Evolutionary conservation across 441 rosid species (phyloP), one percentile per base, ranked within the genome.

Genomic region (Daphne laureola): DNA sequence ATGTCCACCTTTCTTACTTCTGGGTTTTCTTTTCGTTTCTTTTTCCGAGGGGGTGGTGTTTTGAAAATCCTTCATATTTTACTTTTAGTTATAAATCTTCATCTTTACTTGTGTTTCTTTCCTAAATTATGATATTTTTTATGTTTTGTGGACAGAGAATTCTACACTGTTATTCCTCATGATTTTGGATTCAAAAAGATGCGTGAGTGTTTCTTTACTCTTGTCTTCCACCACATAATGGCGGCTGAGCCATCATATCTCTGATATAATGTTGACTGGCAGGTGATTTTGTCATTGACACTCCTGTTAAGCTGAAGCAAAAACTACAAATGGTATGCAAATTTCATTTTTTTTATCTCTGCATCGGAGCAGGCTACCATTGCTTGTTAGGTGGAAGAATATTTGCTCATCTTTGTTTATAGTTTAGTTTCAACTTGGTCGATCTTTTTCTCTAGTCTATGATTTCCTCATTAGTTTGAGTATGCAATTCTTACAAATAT

Each of bases 271-370:
- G 64, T 36, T 46, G 61, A 59, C 38, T 74, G 71, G 75, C 89
- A 87, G 98, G 91, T 56, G 87, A 86, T 47, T 91, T 91, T 78
- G 78, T 86, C 68, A 88, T 91, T 41, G 85, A 88, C 75, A 88
- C 83, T 53, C 95, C 87, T 59, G 84, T 80, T 49, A 91, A 79
- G 78, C 76, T 91, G 67, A 88, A 88, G 76, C 64, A 62, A 60
- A 91, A 91, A 70, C 59, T 91, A 76, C 84, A 87, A 79, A 82
- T 87, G 95, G 96, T 87, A 74, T 78, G 55, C 58, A 8, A 35
- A 36, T 62, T 78, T 55, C 12, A 41, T 41, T 59, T 47, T 52
- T 42, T 46, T 31, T 18, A 17, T 31, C 38, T 66, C 31, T 38
- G 17, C 36, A 54, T 31, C 21, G n/a, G 25, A 49, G 46, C 17